Conservation (phyloP, 805 yeast genomes). For the Saccharomycopsis capsularis region DNA sequence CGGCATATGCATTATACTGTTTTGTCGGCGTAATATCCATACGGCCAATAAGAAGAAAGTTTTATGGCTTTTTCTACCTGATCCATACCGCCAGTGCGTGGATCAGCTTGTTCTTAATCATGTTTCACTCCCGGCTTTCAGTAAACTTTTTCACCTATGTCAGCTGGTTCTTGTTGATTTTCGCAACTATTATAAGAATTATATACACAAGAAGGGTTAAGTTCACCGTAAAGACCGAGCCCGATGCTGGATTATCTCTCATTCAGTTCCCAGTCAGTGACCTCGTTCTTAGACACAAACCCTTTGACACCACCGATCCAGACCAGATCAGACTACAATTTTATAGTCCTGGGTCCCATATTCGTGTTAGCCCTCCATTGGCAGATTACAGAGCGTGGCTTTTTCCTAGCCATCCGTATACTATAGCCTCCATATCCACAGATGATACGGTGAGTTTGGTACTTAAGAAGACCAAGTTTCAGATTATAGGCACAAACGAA, state of each 20-base stretch:
- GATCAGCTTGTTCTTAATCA: slow-evolving; percentile 37
- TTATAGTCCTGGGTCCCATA: slow-evolving; percentile 48
- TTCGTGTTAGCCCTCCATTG: slow-evolving; percentile 39
- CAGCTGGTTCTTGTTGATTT: background rate
- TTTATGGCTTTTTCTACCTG: slow-evolving; percentile 49
- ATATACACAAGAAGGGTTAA: background rate
- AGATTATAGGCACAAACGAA: background rate
- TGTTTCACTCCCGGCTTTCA: slow-evolving; percentile 67
- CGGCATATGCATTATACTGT: slow-evolving; percentile 32
- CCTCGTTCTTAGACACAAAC: background rate
- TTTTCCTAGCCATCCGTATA: slow-evolving; percentile 61
- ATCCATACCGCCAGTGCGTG: slow-evolving; percentile 48
- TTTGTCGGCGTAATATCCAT: slow-evolving; percentile 41
- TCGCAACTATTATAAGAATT: background rate
- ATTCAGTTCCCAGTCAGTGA: background rate
- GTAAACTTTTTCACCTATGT: slow-evolving; percentile 33
- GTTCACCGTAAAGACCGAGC: background rate
- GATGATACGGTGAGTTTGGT: slow-evolving; percentile 39
- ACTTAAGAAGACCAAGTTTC: slow-evolving; percentile 34
- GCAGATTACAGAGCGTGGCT: slow-evolving; percentile 39
- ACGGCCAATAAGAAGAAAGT: slow-evolving; percentile 39
- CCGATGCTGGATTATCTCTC: background rate
- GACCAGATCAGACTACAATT: slow-evolving; percentile 25
- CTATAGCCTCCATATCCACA: slow-evolving; percentile 42
- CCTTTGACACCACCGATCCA: slow-evolving; percentile 6